These are phyloP conservation scores for Leccinum griseonigrum DNA, from an alignment of 1,284 basidiomycete species.

Conservation along the genomic window DNA sequence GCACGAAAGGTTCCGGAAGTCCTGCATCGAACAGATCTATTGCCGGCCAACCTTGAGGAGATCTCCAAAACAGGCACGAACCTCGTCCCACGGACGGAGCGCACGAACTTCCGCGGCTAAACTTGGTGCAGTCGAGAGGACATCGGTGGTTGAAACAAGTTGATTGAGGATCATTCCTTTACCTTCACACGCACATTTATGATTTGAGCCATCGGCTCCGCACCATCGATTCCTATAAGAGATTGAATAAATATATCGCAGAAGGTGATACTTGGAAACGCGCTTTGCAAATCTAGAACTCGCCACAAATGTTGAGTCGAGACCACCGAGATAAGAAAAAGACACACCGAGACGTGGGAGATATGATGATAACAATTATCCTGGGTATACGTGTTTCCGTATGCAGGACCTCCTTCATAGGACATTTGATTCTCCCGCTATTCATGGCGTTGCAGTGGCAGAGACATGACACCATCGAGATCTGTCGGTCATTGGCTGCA, in stretches of 20 bases:
- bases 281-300: not conserved
- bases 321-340: not conserved
- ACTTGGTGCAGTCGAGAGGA: not conserved
- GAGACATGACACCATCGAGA: constrained; percentile 13
- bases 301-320: not conserved
- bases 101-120: constrained; percentile 1
- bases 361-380: not conserved
- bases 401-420: not conserved
- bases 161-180: constrained; percentile 2
- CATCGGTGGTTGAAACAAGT: not conserved
- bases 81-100: constrained; percentile 8
- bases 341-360: constrained; percentile 4
- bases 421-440: constrained; percentile 5
- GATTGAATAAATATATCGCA: not conserved
- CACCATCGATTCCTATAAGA: not conserved
- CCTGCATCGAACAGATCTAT: constrained; percentile 14
- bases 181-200: not conserved
- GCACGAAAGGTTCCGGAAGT: not conserved
- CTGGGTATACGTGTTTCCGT: not conserved
- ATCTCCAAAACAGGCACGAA: constrained; percentile 5
- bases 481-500: not conserved
- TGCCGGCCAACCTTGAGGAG: not conserved
- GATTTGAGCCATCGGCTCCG: constrained; percentile 1
- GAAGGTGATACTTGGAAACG: not conserved
- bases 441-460: constrained; percentile 14